Percentiles rank a stretch among this genome's conserved stretches.
phyloP scores from a whole-genome alignment of 176 grass and related monocot species.

The Ensete glaucum region DNA sequence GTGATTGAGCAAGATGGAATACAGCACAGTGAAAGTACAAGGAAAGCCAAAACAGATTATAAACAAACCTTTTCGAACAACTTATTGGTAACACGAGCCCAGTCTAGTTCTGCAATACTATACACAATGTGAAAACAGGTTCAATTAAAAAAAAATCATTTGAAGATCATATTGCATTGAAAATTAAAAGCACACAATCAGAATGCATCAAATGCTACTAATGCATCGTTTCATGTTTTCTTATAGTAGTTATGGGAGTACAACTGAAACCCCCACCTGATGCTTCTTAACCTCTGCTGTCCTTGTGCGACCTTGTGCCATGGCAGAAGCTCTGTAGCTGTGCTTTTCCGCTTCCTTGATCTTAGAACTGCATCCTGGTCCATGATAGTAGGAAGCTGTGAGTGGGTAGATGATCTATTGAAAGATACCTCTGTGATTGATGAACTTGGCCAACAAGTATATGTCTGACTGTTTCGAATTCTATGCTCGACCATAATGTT shows the following conservation, averaged over 20 bases:
- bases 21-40: too few species aligned
- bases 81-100: slow-evolving; percentile 17
- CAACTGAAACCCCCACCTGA: slow-evolving; percentile 19
- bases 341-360: slow-evolving; percentile 27
- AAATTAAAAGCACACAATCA: neutral
- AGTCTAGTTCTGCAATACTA: slow-evolving; percentile 22
- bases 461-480: neutral
- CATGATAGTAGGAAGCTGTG: neutral
- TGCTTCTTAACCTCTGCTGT: slow-evolving; percentile 7
- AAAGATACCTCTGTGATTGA: neutral
- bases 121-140: too few species aligned
- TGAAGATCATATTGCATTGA: too few species aligned
- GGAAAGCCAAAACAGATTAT: neutral
- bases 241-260: too few species aligned
- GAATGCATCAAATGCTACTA: neutral
- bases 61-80: slow-evolving; percentile 31
- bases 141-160: neutral
- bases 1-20: neutral
- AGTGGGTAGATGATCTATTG: neutral
- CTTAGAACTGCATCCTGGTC: slow-evolving; percentile 1
- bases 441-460: neutral
- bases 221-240: neutral
- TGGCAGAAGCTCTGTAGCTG: slow-evolving; percentile 8
- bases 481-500: neutral
- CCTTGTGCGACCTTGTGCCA: slow-evolving; percentile 23